Conservation (phyloP, 2,329 filamentous ascomycete species). For the Pseudogymnoascus destructans region DNA sequence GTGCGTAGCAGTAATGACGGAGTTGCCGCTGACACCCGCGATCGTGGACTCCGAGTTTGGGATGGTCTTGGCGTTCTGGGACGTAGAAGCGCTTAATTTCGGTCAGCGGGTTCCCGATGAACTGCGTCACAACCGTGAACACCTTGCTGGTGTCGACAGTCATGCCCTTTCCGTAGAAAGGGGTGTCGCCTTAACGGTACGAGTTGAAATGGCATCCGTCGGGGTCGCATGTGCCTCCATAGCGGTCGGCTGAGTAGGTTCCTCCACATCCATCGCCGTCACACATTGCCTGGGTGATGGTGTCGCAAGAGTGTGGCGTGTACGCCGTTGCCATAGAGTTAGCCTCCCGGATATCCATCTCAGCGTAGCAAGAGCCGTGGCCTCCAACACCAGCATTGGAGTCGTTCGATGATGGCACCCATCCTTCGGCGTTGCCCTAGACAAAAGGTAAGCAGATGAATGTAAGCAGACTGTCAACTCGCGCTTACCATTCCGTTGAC, state of each 20-base stretch:
- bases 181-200: slow-evolving; percentile 43
- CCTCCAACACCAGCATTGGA: slow-evolving; percentile 38
- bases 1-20: slow-evolving; percentile 46
- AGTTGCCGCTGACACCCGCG: slow-evolving; percentile 34
- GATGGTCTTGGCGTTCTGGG: slow-evolving; percentile 40
- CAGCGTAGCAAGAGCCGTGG: slow-evolving; percentile 50
- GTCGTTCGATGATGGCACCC: slow-evolving; percentile 35
- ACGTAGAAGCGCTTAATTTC: slow-evolving; percentile 45
- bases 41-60: slow-evolving; percentile 36
- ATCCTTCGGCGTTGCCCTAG: slow-evolving; percentile 41
- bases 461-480: slow-evolving; percentile 24
- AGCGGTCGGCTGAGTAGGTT: slow-evolving; percentile 31
- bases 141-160: slow-evolving; percentile 40
- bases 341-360: slow-evolving; percentile 57
- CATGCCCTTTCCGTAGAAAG: slow-evolving; percentile 42
- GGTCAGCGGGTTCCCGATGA: slow-evolving; percentile 38
- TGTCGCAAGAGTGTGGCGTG: slow-evolving; percentile 44
- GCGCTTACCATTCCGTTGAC: slow-evolving; percentile 35
- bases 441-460: slow-evolving; percentile 16
- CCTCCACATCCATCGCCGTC: slow-evolving; percentile 29
- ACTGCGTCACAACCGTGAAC: slow-evolving; percentile 47
- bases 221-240: slow-evolving; percentile 43
- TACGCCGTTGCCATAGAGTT: slow-evolving; percentile 44
- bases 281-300: slow-evolving; percentile 33
- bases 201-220: slow-evolving; percentile 51